Evolutionary conservation across 192 early-diverging fungal genomes (phyloP), one percentile per base, ranked within the genome.

Genomic region (Powellomyces hirtus): DNA sequence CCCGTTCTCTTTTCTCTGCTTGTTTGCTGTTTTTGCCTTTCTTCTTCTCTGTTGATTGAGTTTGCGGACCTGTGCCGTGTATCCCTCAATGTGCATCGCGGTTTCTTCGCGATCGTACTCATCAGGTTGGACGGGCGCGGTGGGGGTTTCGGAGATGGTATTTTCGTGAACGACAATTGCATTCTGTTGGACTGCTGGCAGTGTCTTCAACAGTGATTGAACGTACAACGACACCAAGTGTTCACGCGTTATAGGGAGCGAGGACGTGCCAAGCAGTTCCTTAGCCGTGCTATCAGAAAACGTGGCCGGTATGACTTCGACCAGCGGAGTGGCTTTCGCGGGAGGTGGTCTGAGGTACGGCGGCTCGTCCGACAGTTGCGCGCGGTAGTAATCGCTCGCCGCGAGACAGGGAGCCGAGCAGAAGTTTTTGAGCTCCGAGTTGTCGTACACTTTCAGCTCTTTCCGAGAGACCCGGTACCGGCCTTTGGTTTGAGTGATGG

Each of bases 361-460:
- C 0, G 94, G 88, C 56, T 94, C 90, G 8, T 86, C 84, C 0
- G 87, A 80, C 27, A 96, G 60, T 78, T 96, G 94, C 14, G 79
- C 64, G 27, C 52, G 73, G 60, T 84, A 86, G 71, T 89, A 91
- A 20, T 80, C 83, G 5, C 91, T 92, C 13, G 86, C 86, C 0
- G 86, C 85, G 67, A 90, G 78, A 67, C 94, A 96, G 0, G 64
- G 64, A 36, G 77, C 77, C 6, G 88, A 88, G 61, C 94, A 96
- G 63, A 80, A 96, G 42, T 72, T 65, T 34, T 80, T 78, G 8
- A 90, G 76, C 44, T 89, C 86, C 0, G 84, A 79, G 2, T 88
- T 82, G 70, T 94, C 92, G 65, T 81, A 94, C 4, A 96, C 86
- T 74, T 94, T 93, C 37, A 87, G 81, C 27, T 86, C 84, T 1